phyloP scores from a whole-genome alignment of 225 moss, liverwort and hornwort genomes.

The Pleurozium schreberi region DNA sequence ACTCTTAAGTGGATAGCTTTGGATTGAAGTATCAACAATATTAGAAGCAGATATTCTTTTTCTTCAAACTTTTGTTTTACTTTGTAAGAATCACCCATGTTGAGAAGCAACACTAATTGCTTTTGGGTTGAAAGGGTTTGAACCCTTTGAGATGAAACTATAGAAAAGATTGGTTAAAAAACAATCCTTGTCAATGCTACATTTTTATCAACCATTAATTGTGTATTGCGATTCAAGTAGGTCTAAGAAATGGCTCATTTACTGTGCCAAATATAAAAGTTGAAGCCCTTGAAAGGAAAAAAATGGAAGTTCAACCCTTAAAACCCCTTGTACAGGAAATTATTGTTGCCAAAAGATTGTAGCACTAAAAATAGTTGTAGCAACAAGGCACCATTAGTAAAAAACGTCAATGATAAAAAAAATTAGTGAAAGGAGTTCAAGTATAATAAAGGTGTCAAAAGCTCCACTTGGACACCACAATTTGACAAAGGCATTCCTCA shows the following conservation, averaged over 20 bases:
- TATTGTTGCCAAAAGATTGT: background rate
- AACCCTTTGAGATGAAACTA: background rate
- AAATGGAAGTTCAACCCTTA: background rate
- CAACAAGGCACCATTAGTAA: fast-evolving
- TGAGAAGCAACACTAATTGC: fast-evolving
- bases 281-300: background rate
- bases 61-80: background rate
- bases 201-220: background rate
- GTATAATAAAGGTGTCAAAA: background rate
- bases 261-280: background rate
- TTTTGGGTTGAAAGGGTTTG: background rate
- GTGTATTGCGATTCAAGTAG: fast-evolving
- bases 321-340: fast-evolving
- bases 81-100: background rate
- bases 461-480: no score
- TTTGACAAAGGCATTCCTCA: background rate
- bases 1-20: background rate
- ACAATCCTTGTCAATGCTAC: background rate
- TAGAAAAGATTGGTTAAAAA: background rate
- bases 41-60: background rate
- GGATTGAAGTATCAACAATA: background rate
- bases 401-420: background rate
- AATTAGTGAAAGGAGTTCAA: no score
- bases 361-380: background rate
- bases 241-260: fast-evolving